Evolutionary conservation across 2,329 filamentous ascomycete genomes (phyloP).

Genomic region (Neopestalotiopsis sp.): DNA sequence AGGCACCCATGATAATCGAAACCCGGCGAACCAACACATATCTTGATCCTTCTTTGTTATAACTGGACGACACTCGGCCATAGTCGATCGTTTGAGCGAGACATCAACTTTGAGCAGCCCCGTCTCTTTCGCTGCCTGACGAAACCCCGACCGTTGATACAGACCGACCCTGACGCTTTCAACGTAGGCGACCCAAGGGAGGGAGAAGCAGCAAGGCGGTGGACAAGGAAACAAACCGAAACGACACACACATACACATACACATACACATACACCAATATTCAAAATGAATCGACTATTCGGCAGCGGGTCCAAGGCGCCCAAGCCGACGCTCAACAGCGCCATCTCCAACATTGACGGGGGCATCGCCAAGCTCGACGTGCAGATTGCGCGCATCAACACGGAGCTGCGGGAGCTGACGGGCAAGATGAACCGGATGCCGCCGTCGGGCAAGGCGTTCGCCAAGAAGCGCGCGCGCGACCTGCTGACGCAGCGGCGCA

Average conservation of each 20-base stretch:
- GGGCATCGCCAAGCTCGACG: conserved; percentile 76
- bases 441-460: conserved; percentile 1
- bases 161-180: neutral
- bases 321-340: conserved; percentile 81
- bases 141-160: neutral
- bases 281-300: conserved; percentile 91
- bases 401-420: conserved; percentile 90
- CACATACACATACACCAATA: neutral
- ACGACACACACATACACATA: neutral
- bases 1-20: neutral
- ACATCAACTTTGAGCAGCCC: neutral
- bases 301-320: conserved; percentile 82
- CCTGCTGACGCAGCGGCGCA: conserved; percentile 77
- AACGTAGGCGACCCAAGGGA: neutral
- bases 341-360: conserved; percentile 78
- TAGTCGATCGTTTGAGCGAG: neutral
- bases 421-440: conserved; percentile 86
- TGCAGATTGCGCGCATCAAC: conserved; percentile 92
- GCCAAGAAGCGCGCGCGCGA: conserved; percentile 69
- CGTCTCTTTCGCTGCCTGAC: neutral
- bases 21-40: neutral
- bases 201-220: neutral
- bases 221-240: neutral
- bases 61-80: neutral
- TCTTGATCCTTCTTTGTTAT: neutral